Evolutionary conservation across 768 basidiomycete species (phyloP), one percentile per base, ranked within the genome.

Genomic region (Amanita phalloides): DNA sequence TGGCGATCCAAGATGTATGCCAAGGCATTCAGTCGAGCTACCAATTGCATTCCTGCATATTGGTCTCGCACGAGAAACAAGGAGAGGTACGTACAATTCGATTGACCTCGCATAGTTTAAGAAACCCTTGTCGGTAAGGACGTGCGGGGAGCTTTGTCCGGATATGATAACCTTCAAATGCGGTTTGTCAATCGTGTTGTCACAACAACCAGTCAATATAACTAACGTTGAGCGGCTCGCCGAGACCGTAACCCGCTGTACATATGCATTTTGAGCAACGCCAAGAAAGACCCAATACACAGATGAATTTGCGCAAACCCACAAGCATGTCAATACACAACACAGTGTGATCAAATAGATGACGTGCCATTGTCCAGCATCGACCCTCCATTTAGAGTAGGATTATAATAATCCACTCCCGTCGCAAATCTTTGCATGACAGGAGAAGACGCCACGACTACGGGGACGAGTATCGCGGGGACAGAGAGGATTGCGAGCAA

Each of bases 171-270:
- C 70, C 73, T 75, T 30, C 6, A 11, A 36, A 8, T 48, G n/a
- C 30, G 35, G 28, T 25, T 14, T 38, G n/a, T 39, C 20, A 20
- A 17, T n/a, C 14, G 6, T n/a, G 37, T 2, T 38, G 20, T 6
- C 6, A 38, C 30, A 8, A 4, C 9, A 3, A 30, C 8, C 0
- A 37, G 36, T 17, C n/a, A 4, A 21, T 25, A 72, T 77, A 54
- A 54, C 82, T 71, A 54, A 74, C 72, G 58, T 90, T 89, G 35
- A 90, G 67, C n/a, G 88, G 90, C 64, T 92, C 90, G 26, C 87
- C 88, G 6, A 56, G 56, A 11, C 65, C 65, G 35, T 55, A 49
- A 10, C 65, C 68, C 38, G 69, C 69, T 70, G 35, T 17, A 17
- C 17, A 17, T 17, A 17, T 17, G 17, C 17, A 17, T 17, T 17